phyloP scores from a whole-genome alignment of 2,329 filamentous ascomycete genomes.

The Trichoderma sp. region DNA sequence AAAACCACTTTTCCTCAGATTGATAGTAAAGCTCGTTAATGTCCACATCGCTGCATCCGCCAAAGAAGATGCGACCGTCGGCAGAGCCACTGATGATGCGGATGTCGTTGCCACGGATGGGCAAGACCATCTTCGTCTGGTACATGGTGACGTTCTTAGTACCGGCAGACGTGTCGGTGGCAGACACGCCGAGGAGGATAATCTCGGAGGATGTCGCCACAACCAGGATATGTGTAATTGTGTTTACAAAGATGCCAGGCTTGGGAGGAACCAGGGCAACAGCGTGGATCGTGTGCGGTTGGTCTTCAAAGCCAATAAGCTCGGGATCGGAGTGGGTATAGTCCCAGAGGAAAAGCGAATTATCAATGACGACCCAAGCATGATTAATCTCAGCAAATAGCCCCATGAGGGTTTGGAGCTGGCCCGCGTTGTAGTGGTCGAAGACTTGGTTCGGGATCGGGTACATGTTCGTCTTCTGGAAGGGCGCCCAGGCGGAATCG shows the following conservation, averaged over 20 bases:
- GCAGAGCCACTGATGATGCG: constrained; percentile 78
- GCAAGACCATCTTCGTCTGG: constrained; percentile 81
- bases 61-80: constrained; percentile 91
- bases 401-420: constrained; percentile 91
- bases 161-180: constrained; percentile 66
- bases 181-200: constrained; percentile 80
- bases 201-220: constrained; percentile 86
- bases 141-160: constrained; percentile 76
- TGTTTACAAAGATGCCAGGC: constrained; percentile 79
- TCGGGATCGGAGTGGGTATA: constrained; percentile 92
- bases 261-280: constrained; percentile 86
- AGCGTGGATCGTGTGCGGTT: constrained; percentile 83
- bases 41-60: constrained; percentile 77
- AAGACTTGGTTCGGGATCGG: constrained; percentile 90
- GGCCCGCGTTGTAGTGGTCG: constrained; percentile 84
- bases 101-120: constrained; percentile 75
- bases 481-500: constrained; percentile 78
- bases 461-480: constrained; percentile 83
- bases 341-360: constrained; percentile 95
- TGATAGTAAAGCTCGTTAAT: constrained; percentile 95
- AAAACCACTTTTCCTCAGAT: constrained; percentile 97
- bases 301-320: constrained; percentile 88
- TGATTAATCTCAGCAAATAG: constrained; percentile 93
- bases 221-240: constrained; percentile 85
- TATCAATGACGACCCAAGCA: constrained; percentile 95